These are phyloP conservation scores for Fusarium decemcellulare DNA, from an alignment of 2,329 filamentous ascomycete species.

Conservation along the genomic window DNA sequence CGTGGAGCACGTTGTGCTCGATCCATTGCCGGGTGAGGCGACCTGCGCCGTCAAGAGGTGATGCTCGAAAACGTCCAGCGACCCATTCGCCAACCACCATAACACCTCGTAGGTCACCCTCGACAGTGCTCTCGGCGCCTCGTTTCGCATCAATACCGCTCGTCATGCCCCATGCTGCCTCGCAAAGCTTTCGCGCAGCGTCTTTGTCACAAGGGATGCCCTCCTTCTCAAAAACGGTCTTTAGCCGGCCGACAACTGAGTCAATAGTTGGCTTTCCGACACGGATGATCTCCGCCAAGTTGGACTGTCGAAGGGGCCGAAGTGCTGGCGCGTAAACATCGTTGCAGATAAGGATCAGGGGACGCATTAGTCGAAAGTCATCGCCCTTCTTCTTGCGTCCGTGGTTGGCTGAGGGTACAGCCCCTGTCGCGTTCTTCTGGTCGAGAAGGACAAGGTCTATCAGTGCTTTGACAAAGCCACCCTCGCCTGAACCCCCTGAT, in stretches of 20 bases:
- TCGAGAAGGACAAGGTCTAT: conserved; percentile 91
- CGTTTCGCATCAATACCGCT: conserved; percentile 78
- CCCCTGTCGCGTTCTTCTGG: conserved; percentile 76
- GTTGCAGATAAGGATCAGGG: conserved; percentile 95
- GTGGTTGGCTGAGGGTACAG: conserved; percentile 42
- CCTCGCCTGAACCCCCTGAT: conserved; percentile 83
- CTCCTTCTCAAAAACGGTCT: conserved; percentile 89
- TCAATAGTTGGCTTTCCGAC: conserved; percentile 91
- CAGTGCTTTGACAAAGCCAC: conserved; percentile 94
- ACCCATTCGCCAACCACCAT: conserved; percentile 94
- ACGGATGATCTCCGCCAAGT: conserved; percentile 89
- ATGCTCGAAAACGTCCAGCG: conserved; percentile 75
- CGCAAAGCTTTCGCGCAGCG: conserved; percentile 86
- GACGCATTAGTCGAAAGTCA: conserved; percentile 87
- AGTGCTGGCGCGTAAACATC: conserved; percentile 95
- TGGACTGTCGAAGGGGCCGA: conserved; percentile 86
- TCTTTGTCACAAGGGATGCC: conserved; percentile 91
- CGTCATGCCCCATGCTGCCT: conserved; percentile 85
- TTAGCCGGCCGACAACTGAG: conserved; percentile 85
- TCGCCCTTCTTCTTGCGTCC: conserved; percentile 78
- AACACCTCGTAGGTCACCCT: conserved; percentile 83
- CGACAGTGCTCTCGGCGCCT: conserved; percentile 76
- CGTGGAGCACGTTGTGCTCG: conserved; percentile 77
- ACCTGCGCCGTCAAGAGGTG: conserved; percentile 55
- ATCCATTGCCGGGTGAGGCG: conserved; percentile 82